Evolutionary conservation across 495 filamentous ascomycete genomes (phyloP).

Genomic region (Cudoniella acicularis): DNA sequence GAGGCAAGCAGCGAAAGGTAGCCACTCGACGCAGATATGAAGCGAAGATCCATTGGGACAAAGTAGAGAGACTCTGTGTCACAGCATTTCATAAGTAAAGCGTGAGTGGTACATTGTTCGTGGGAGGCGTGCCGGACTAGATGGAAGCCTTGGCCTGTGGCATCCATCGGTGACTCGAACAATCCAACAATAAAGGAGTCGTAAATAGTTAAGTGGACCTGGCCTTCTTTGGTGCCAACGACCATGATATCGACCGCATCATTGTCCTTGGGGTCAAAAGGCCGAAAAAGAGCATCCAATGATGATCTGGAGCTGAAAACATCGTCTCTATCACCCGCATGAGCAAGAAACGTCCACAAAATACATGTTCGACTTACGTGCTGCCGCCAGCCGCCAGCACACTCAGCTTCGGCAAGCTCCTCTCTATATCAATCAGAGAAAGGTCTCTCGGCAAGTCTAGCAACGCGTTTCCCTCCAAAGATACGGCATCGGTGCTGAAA

Average conservation of each 20-base stretch:
- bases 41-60: conserved; percentile 76
- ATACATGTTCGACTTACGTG: conserved; percentile 55
- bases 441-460: conserved; percentile 74
- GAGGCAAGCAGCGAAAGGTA: conserved; percentile 80
- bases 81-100: conserved; percentile 53
- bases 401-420: conserved; percentile 75
- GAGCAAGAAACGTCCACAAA: too few species aligned
- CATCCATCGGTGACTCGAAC: conserved; percentile 33
- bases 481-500: conserved; percentile 16
- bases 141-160: conserved; percentile 26
- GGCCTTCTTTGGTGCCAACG: conserved; percentile 71
- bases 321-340: too few species aligned
- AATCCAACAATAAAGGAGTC: conserved; percentile 84
- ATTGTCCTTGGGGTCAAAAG: conserved; percentile 55
- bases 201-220: conserved; percentile 81
- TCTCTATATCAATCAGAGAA: conserved; percentile 73
- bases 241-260: conserved; percentile 80
- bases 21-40: conserved; percentile 73
- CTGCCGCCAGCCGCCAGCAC: conserved; percentile 58
- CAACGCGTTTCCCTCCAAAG: conserved; percentile 27
- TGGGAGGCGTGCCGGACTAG: conserved; percentile 66
- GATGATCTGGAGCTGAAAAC: conserved; percentile 67
- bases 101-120: conserved; percentile 69
- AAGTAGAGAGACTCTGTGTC: conserved; percentile 45
- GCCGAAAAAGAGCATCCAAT: conserved; percentile 67